These are phyloP conservation scores for Nakazawaea anatomiae DNA, from an alignment of 805 yeast species.

Conservation along the genomic window DNA sequence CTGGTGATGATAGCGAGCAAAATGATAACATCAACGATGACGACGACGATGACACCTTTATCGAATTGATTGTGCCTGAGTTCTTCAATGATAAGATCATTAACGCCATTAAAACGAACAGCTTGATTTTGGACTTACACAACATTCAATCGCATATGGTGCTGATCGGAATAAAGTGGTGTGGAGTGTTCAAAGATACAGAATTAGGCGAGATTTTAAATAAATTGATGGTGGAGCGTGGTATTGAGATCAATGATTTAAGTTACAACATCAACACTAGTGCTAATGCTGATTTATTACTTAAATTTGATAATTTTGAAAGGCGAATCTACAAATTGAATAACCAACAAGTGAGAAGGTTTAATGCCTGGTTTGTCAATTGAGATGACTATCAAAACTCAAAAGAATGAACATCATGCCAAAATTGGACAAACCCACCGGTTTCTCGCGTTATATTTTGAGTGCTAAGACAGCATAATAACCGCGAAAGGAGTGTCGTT, in stretches of 20 bases:
- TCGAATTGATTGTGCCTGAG: constrained; percentile 67
- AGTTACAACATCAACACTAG: constrained; percentile 43
- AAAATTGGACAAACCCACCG: no score
- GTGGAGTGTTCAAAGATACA: constrained; percentile 58
- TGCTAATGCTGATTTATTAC: constrained; percentile 37
- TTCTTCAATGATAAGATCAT: constrained; percentile 58
- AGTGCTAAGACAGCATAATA: no score
- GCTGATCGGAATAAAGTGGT: constrained; percentile 71
- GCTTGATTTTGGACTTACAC: constrained; percentile 61
- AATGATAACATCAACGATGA: constrained; percentile 28
- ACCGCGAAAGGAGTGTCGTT: no score
- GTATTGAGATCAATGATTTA: constrained; percentile 65
- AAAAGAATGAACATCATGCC: no score
- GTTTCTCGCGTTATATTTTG: no score
- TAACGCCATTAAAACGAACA: constrained; percentile 77
- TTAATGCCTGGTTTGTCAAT: constrained; percentile 6
- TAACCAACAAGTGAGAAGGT: constrained; percentile 7
- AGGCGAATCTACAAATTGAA: constrained; percentile 40
- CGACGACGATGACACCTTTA: constrained; percentile 39
- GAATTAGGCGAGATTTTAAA: constrained; percentile 44
- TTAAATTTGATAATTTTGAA: constrained; percentile 74
- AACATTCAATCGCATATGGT: constrained; percentile 63
- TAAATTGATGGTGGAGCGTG: constrained; percentile 55
- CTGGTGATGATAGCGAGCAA: constrained; percentile 27
- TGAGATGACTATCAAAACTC: background rate